Evolutionary conservation across 164 flowering plant genomes (phyloP).

Genomic region (Vitis vinifera): DNA sequence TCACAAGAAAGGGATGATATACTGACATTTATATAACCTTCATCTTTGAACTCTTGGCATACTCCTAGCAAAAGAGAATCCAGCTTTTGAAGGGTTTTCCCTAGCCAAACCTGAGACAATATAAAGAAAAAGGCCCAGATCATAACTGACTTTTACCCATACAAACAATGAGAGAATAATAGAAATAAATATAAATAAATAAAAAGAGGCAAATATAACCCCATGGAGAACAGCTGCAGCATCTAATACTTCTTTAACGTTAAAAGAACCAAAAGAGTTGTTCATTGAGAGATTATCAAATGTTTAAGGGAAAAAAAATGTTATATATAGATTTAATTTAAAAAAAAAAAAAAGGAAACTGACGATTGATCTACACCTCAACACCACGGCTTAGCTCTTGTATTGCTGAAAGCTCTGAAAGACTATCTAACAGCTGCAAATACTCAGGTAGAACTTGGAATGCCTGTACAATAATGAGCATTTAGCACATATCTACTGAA

Average conservation of each 20-base stretch:
- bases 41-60: conserved; percentile 89
- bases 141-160: background rate
- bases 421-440: conserved; percentile 86
- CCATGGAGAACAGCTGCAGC: background rate
- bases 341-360: no score
- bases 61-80: conserved; percentile 88
- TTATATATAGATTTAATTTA: no score
- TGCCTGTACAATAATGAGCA: conserved; percentile 55
- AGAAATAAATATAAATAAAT: background rate
- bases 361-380: conserved; percentile 51
- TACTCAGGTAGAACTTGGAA: conserved; percentile 96
- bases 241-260: background rate
- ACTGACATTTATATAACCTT: conserved; percentile 78
- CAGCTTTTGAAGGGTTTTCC: conserved; percentile 85
- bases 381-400: conserved; percentile 96
- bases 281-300: no score
- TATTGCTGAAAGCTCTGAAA: conserved; percentile 75
- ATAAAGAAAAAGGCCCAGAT: conserved; percentile 1
- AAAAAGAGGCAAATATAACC: no score
- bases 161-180: background rate
- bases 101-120: conserved; percentile 84
- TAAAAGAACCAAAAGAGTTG: background rate
- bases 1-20: conserved; percentile 9
- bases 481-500: background rate
- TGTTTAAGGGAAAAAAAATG: no score